phyloP scores from a whole-genome alignment of 768 basidiomycete species.

The Collybia nuda region DNA sequence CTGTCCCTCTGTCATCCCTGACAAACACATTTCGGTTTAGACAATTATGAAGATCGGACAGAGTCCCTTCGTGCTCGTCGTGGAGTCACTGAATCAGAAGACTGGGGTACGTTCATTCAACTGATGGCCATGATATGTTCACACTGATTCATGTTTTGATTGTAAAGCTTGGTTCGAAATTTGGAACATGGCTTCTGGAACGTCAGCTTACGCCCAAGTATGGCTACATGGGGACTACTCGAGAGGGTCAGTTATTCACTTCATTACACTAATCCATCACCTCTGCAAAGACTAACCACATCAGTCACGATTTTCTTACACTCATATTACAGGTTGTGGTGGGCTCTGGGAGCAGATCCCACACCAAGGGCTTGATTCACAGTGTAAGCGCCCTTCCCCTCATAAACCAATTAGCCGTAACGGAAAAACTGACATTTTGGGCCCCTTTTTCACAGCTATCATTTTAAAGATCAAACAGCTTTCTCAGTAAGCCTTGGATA shows the following conservation, averaged over 20 bases:
- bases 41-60: slow-evolving; percentile 69
- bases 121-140: background rate
- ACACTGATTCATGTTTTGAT: slow-evolving; percentile 1
- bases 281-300: too few species aligned
- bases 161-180: slow-evolving; percentile 70
- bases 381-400: slow-evolving; percentile 47
- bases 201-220: slow-evolving; percentile 79
- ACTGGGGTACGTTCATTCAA: slow-evolving; percentile 55
- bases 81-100: slow-evolving; percentile 87
- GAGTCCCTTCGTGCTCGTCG: slow-evolving; percentile 79
- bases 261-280: background rate
- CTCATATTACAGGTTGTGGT: slow-evolving; percentile 38
- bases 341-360: slow-evolving; percentile 87
- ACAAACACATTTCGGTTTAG: slow-evolving; percentile 24
- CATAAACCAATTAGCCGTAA: background rate
- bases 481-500: slow-evolving; percentile 26
- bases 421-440: slow-evolving; percentile 13
- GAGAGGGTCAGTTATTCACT: slow-evolving; percentile 52
- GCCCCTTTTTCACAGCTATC: slow-evolving; percentile 38
- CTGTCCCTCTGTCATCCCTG: background rate
- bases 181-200: slow-evolving; percentile 85
- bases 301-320: background rate
- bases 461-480: slow-evolving; percentile 49
- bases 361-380: slow-evolving; percentile 76
- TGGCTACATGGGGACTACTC: slow-evolving; percentile 76